A percentile compares a stretch with the other conserved stretches of the same genome.
Conservation (phyloP, 768 basidiomycete genomes). For the Dacryopinax spathularia region DNA sequence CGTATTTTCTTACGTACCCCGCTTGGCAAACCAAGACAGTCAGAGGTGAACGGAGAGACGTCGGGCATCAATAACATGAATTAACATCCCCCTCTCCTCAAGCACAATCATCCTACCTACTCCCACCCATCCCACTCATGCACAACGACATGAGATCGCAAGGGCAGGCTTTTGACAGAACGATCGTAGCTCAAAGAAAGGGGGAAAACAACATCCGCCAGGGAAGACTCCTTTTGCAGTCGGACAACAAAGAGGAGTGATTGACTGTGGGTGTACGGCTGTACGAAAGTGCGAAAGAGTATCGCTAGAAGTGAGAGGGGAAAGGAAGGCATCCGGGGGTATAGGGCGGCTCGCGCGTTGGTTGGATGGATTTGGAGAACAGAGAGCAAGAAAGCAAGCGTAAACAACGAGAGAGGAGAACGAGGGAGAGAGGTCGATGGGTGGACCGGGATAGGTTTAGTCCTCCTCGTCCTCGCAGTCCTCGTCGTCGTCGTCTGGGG, state of each 20-base stretch:
- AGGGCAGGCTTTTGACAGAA: not conserved
- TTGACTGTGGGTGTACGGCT: too few species aligned
- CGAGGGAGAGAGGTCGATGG: not conserved
- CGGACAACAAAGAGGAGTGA: too few species aligned
- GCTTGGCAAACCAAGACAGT: too few species aligned
- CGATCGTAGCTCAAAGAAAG: not conserved
- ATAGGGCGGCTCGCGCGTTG: not conserved
- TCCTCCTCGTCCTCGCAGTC: constrained; percentile 25
- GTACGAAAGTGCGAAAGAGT: too few species aligned
- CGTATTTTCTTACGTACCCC: too few species aligned
- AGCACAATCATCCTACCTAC: too few species aligned
- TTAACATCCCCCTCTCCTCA: not conserved
- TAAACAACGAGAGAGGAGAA: constrained; percentile 37
- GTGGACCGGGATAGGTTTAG: not conserved
- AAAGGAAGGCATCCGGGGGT: not conserved
- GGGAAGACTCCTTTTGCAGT: too few species aligned
- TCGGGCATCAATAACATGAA: constrained; percentile 1
- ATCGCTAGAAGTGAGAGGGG: not conserved
- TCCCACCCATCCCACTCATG: too few species aligned
- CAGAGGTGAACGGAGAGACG: not conserved
- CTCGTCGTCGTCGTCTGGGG: constrained; percentile 5
- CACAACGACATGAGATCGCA: too few species aligned
- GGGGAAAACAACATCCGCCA: too few species aligned
- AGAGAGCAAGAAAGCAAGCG: constrained; percentile 23
- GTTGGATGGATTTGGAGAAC: not conserved